Base-by-base conservation (phyloP, 257 asterid genomes). In the Plectranthus barbatus region DNA sequence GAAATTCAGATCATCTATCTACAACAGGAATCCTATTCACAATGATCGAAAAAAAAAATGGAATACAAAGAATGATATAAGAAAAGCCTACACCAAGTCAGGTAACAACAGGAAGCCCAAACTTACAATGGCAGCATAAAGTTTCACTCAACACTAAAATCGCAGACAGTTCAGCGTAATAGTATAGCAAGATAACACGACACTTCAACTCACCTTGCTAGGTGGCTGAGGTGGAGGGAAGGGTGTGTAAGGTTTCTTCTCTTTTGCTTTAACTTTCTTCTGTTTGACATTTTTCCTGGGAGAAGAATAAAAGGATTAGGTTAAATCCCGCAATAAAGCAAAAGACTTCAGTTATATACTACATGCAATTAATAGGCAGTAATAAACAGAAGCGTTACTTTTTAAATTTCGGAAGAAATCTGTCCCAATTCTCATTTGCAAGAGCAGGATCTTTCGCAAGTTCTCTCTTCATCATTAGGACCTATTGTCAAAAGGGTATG, bases 181-280 rank as follows among this genome's bases (percentile, higher is more conserved):
- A 59, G 51, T 36, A 11, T 10, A 49, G 64, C 48, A 23, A 48
- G 31, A 68, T 45, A 62, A 11, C 37, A 5, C 3, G 41, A 55
- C 42, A 62, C 59, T 50, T 26, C 6, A 18, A 67, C 86, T 80
- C 66, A 92, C 98, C 93, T 84, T 83, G 23, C 98, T 92, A 69
- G 98, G 97, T 66, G 69, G 95, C 72, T 85, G 97, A 0, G 97
- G 95, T 33, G 97, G 98, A 74, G 98, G 98, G 89, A 92, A 88
- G 1, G 97, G 97, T 1, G 97, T 92, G 75, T 89, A 92, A 14
- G 85, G 74, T 60, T 80, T 92, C 95, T 85, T 92, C 77, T 92
- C 97, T 71, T 83, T 86, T 48, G 83, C 49, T 80, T 84, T 83
- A 62, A 76, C 83, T 70, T 92, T 89, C 95, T 82, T 92, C 55